Conservation (phyloP, 2,329 filamentous ascomycete species). For the Botrytis cinerea region DNA sequence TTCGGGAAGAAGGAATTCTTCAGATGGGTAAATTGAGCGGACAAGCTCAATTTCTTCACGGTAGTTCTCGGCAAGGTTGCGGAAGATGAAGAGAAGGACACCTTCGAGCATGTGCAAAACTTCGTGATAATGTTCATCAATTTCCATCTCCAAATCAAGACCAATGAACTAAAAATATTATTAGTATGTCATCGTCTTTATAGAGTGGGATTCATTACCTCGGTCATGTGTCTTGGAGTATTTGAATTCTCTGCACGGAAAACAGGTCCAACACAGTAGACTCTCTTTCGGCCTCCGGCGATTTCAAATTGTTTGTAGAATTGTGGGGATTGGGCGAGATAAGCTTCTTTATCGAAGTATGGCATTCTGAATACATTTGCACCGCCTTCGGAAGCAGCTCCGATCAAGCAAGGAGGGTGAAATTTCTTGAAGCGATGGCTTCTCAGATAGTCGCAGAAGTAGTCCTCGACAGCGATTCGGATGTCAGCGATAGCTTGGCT, state of each 20-base stretch:
- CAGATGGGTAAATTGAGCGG: conserved; percentile 73
- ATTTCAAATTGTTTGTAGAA: conserved; percentile 90
- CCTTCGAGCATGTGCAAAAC: conserved; percentile 71
- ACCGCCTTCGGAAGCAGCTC: conserved; percentile 88
- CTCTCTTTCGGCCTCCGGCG: conserved; percentile 73
- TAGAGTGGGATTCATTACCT: conserved; percentile 47
- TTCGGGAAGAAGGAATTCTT: conserved; percentile 74
- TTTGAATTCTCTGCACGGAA: conserved; percentile 87
- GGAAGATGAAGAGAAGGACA: conserved; percentile 78
- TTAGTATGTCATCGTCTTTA: not conserved
- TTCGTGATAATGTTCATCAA: conserved; percentile 75
- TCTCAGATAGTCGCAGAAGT: conserved; percentile 80
- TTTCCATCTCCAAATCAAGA: conserved; percentile 89
- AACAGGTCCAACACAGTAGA: conserved; percentile 77
- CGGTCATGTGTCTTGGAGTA: conserved; percentile 81
- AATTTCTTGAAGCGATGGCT: conserved; percentile 77
- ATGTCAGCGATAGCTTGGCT: conserved; percentile 77
- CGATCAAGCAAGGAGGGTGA: conserved; percentile 86
- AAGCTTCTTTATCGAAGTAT: conserved; percentile 86
- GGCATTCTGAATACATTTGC: conserved; percentile 86
- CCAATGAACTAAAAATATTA: conserved; percentile 64
- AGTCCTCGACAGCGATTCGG: conserved; percentile 46
- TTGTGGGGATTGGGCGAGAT: conserved; percentile 77
- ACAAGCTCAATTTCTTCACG: conserved; percentile 72
- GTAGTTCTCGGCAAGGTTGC: conserved; percentile 63